These are phyloP conservation scores for Phytophthora tubulina DNA, from an alignment of 352 stramenopile genomes.

Conservation along the genomic window DNA sequence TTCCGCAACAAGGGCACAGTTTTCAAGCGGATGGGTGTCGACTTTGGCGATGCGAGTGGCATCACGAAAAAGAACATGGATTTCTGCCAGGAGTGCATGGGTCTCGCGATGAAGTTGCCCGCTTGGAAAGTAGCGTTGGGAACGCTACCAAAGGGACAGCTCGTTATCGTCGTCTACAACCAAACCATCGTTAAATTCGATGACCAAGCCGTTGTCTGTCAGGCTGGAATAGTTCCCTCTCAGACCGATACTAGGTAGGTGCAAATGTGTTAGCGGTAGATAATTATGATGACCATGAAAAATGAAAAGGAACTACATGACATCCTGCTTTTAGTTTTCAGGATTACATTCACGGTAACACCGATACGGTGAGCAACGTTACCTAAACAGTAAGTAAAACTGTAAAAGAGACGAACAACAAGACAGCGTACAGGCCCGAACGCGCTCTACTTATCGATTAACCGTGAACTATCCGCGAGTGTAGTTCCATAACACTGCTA, in stretches of 20 bases:
- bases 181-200: conserved; percentile 28
- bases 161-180: conserved; percentile 24
- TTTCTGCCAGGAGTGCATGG: conserved; percentile 63
- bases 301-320: conserved; percentile 9
- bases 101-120: conserved; percentile 46
- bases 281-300: conserved; percentile 32
- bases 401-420: no score
- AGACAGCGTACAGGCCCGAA: no score
- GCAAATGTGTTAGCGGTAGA: conserved; percentile 20
- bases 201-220: conserved; percentile 25
- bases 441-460: no score
- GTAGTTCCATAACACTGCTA: no score
- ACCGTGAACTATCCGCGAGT: no score
- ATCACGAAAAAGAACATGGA: conserved; percentile 54
- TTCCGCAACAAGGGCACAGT: conserved; percentile 57
- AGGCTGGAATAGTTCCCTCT: conserved; percentile 10
- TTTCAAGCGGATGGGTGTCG: conserved; percentile 47
- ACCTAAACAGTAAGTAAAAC: no score
- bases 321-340: background rate
- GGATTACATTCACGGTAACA: no score
- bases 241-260: no score
- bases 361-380: no score
- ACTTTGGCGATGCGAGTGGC: conserved; percentile 40
- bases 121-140: conserved; percentile 53
- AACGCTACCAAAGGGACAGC: conserved; percentile 31